phyloP scores from a whole-genome alignment of 2,329 filamentous ascomycete genomes.

The Emergomyces pasteurianus region DNA sequence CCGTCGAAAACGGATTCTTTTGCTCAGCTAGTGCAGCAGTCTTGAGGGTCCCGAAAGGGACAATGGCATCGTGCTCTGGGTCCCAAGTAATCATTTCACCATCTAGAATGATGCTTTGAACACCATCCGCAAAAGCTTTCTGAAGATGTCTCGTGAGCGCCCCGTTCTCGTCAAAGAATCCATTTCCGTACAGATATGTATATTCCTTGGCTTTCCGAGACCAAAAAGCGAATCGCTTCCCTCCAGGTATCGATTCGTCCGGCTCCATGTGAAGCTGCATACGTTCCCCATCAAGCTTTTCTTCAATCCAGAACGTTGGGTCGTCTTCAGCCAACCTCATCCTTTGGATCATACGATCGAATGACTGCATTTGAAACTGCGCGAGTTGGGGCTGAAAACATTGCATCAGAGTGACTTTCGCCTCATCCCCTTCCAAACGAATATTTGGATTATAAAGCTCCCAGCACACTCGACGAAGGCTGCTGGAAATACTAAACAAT shows the following conservation, averaged over 20 bases:
- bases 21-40: constrained; percentile 74
- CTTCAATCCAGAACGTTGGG: constrained; percentile 85
- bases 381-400: constrained; percentile 95
- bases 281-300: constrained; percentile 91
- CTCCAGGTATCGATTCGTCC: constrained; percentile 55
- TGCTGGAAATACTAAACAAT: constrained; percentile 83
- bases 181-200: constrained; percentile 78
- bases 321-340: constrained; percentile 58
- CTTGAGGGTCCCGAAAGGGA: constrained; percentile 87
- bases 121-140: constrained; percentile 62
- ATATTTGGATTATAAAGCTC: constrained; percentile 65
- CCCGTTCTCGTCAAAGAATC: constrained; percentile 60
- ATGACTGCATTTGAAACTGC: constrained; percentile 74
- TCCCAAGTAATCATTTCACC: constrained; percentile 99
- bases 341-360: constrained; percentile 64
- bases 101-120: constrained; percentile 81
- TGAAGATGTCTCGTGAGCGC: constrained; percentile 70
- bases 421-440: constrained; percentile 62
- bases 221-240: constrained; percentile 73
- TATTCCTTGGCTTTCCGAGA: constrained; percentile 95
- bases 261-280: constrained; percentile 91
- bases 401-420: constrained; percentile 71
- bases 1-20: constrained; percentile 52
- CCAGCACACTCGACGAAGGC: constrained; percentile 84
- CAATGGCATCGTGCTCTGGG: constrained; percentile 67